Conservation (phyloP, 2,329 filamentous ascomycete genomes). For the Bipolaris cookei region DNA sequence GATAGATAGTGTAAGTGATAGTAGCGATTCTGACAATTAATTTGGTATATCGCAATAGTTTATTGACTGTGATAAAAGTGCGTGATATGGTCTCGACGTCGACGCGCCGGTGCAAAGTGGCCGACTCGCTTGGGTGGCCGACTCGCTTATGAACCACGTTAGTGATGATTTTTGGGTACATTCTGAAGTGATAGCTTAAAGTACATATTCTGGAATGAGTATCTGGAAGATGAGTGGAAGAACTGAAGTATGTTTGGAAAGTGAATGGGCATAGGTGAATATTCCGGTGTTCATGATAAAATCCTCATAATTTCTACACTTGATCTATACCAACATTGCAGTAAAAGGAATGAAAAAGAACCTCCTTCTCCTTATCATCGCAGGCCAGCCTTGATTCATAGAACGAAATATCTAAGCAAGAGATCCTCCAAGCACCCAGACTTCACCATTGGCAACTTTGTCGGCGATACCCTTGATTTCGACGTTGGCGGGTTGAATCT, state of each 20-base stretch:
- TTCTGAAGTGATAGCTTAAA: not conserved
- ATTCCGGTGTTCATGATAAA: no score
- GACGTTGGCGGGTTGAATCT: conserved; percentile 81
- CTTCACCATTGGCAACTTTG: conserved; percentile 83
- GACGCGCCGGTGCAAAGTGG: no score
- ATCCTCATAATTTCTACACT: not conserved
- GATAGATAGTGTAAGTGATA: no score
- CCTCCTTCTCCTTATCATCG: not conserved
- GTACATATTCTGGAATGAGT: not conserved
- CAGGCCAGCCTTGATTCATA: not conserved
- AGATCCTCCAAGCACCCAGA: conserved; percentile 75
- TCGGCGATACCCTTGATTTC: conserved; percentile 77
- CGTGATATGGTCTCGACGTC: no score
- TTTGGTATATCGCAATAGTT: no score
- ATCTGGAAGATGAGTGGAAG: not conserved
- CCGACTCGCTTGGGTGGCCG: no score
- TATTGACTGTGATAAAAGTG: no score
- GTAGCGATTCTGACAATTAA: no score
- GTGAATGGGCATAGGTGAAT: not conserved
- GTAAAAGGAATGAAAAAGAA: not conserved
- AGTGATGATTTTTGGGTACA: not conserved
- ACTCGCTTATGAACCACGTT: no score
- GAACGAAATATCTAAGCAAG: conserved; percentile 48
- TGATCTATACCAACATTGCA: not conserved
- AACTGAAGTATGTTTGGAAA: not conserved